Evolutionary conservation across 106 monocot genomes (phyloP).

Genomic region (Phalaenopsis equestris): DNA sequence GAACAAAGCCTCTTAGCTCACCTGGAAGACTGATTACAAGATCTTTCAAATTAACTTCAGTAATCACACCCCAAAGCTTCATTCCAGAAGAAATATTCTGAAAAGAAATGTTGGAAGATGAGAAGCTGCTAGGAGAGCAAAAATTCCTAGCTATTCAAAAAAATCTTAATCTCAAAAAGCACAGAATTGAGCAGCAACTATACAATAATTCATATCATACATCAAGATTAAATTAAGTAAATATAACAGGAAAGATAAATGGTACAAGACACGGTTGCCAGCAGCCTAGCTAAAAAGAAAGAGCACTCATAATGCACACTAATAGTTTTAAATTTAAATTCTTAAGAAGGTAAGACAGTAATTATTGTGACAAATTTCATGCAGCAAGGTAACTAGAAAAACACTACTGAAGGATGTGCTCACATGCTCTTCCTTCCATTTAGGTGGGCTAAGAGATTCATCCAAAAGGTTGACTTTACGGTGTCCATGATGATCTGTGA

Average conservation of each 20-base stretch:
- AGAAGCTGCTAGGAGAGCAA: background rate
- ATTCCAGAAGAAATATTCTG: conserved; percentile 82
- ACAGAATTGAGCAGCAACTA: background rate
- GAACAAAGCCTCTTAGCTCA: conserved; percentile 83
- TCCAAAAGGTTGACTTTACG: no score
- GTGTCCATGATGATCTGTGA: no score
- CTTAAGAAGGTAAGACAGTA: background rate
- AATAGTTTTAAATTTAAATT: background rate
- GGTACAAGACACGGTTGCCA: background rate
- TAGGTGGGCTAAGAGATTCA: no score
- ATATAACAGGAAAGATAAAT: background rate
- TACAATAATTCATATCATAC: background rate
- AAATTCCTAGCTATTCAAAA: background rate
- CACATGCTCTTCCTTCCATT: no score
- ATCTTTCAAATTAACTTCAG: conserved; percentile 81
- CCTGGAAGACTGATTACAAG: conserved; percentile 91
- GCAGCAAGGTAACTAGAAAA: no score
- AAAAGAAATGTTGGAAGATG: background rate
- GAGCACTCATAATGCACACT: background rate
- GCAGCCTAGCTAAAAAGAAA: background rate
- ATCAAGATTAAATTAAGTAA: background rate
- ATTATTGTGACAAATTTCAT: background rate
- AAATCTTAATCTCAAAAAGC: background rate
- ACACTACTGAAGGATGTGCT: no score
- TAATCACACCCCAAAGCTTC: conserved; percentile 84